phyloP scores from a whole-genome alignment of 371 early-diverging fungal genomes.

The Paraphysoderma sedebokerense region DNA sequence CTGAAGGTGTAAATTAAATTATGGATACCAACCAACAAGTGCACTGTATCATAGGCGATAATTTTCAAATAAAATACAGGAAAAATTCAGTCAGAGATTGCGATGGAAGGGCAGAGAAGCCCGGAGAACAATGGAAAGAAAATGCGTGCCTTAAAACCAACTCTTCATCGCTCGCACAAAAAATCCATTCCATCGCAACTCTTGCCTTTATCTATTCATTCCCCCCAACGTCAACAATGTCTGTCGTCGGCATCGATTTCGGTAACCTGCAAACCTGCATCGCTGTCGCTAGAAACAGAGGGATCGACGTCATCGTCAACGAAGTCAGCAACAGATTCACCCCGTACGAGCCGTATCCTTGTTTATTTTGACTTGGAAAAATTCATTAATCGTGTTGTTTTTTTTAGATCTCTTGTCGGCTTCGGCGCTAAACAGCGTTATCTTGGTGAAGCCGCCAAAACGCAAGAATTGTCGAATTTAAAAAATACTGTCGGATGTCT shows the following conservation, averaged over 20 bases:
- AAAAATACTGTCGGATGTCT: slow-evolving; percentile 84
- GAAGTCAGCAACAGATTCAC: slow-evolving; percentile 93
- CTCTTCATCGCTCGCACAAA: too few relatives aligned
- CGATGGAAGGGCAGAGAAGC: too few relatives aligned
- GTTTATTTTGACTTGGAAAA: not conserved
- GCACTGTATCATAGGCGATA: too few relatives aligned
- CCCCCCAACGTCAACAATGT: slow-evolving; percentile 10
- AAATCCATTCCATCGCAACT: too few relatives aligned
- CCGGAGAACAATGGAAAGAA: too few relatives aligned
- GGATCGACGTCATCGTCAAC: slow-evolving; percentile 92
- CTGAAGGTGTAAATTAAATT: too few relatives aligned
- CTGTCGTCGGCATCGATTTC: slow-evolving; percentile 80
- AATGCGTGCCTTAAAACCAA: too few relatives aligned
- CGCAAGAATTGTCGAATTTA: slow-evolving; percentile 84
- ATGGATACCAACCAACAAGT: too few relatives aligned
- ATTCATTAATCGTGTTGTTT: not conserved
- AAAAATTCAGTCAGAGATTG: too few relatives aligned
- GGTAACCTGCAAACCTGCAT: slow-evolving; percentile 89
- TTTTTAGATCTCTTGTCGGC: slow-evolving; percentile 60
- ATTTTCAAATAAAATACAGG: too few relatives aligned
- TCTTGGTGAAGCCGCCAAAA: slow-evolving; percentile 91
- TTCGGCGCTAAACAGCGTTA: slow-evolving; percentile 89
- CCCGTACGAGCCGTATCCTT: slow-evolving; percentile 41
- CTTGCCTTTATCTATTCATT: too few relatives aligned
- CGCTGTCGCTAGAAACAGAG: slow-evolving; percentile 93